Base-by-base conservation (phyloP, 1,284 basidiomycete species). In the Takashimella koratensis region DNA sequence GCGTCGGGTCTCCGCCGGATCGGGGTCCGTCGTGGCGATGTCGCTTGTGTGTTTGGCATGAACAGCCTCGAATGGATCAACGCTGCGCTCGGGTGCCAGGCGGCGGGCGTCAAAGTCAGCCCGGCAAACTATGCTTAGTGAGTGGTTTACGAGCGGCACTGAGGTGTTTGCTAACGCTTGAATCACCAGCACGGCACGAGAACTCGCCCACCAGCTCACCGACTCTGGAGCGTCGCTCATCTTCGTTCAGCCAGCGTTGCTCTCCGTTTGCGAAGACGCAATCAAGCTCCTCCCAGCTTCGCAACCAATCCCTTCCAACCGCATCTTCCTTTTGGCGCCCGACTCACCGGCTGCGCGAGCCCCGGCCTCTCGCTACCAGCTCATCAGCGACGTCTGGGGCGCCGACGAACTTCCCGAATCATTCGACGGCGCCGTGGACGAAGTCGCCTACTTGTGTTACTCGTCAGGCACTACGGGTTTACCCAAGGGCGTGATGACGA, bases 31-130 rank as follows among this genome's bases (percentile, higher is more conserved):
- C 55, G 59, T 26, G 71, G 71, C 25, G 70, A 75, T 44, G 65
- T 70, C 0, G 67, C 63, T 2, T 63, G 63, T 43, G 54, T 76
- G 36, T 76, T 74, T 54, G 66, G 72, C 5, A 61, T 76, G 4
- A 88, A 89, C 68, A 81, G 78, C 16, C 62, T 88, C 30, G 76
- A 78, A 22, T 88, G 83, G 80, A 84, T 86, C 0, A 75, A 85
- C 43, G 79, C 82, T 12, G 66, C 85, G 4, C 81, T 83, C 43
- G 86, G 83, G 2, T 64, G 77, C 79, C 60, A 75, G 46, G 70
- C 70, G 3, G 60, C 64, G 2, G 68, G 67, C 1, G 46, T 67
- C 10, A 53, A 68, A 8, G 62, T 68, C 5, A 70, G 70, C 2
- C 70, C 71, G 1, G 70, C 67, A 11, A 76, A 73, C 50, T 67